These are phyloP conservation scores for Debaryomyces singareniensis DNA, from an alignment of 1,139 yeast species.

Conservation along the genomic window DNA sequence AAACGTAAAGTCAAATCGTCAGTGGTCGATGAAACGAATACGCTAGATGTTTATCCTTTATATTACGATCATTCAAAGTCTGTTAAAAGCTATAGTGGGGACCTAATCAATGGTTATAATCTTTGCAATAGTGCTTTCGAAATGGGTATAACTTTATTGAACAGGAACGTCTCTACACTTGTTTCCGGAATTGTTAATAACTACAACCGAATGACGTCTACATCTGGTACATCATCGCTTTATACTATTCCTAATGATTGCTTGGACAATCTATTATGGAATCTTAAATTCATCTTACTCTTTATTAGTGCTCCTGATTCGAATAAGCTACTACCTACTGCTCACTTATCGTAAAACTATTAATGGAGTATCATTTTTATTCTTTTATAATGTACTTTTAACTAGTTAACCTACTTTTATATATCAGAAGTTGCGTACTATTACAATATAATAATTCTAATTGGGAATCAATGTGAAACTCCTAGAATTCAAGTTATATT, in stretches of 20 bases:
- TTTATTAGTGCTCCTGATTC: slow-evolving; percentile 27
- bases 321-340: too few relatives aligned
- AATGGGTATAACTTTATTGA: slow-evolving; percentile 26
- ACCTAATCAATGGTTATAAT: slow-evolving; percentile 6
- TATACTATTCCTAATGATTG: slow-evolving; percentile 31
- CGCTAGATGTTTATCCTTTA: slow-evolving; percentile 18
- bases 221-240: not conserved
- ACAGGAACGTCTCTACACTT: slow-evolving; percentile 24
- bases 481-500: too few relatives aligned
- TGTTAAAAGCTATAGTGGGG: slow-evolving; percentile 14
- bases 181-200: slow-evolving; percentile 17
- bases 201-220: slow-evolving; percentile 7
- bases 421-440: too few relatives aligned
- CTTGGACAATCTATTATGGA: slow-evolving; percentile 39
- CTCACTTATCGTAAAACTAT: too few relatives aligned
- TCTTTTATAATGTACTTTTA: too few relatives aligned
- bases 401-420: too few relatives aligned
- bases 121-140: slow-evolving; percentile 26
- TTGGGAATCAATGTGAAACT: too few relatives aligned
- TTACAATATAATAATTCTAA: too few relatives aligned
- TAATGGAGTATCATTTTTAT: too few relatives aligned
- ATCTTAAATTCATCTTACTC: slow-evolving; percentile 29
- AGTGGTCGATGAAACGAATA: not conserved
- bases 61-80: slow-evolving; percentile 20
- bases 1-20: not conserved